Percentiles rank a stretch among this genome's conserved stretches.
Conservation (phyloP, 2,329 filamentous ascomycete species). For the Fusarium napiforme region DNA sequence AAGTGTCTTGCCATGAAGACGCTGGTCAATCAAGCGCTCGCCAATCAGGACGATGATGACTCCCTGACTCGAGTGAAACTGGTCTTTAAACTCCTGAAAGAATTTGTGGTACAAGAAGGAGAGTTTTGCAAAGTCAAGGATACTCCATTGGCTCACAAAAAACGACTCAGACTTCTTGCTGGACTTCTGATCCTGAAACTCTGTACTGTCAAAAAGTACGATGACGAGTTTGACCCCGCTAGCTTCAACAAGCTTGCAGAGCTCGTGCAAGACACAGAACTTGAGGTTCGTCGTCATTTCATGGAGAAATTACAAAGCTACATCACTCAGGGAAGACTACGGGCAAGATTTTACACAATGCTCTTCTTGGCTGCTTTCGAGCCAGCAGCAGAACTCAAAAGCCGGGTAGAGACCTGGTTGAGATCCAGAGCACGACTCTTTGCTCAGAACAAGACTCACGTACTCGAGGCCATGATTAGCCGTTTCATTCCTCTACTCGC, state of each 20-base stretch:
- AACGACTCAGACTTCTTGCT: slow-evolving; percentile 83
- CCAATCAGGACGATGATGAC: slow-evolving; percentile 60
- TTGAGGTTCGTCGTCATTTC: slow-evolving; percentile 81
- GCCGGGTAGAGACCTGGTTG: slow-evolving; percentile 86
- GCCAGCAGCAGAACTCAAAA: slow-evolving; percentile 77
- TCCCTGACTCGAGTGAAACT: slow-evolving; percentile 71
- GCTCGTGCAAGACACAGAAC: slow-evolving; percentile 80
- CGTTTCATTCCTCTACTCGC: slow-evolving; percentile 88
- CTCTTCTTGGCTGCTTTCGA: slow-evolving; percentile 94
- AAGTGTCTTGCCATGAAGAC: slow-evolving; percentile 88
- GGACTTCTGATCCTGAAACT: slow-evolving; percentile 86
- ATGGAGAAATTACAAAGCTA: slow-evolving; percentile 91
- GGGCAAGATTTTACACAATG: slow-evolving; percentile 85
- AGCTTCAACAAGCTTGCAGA: slow-evolving; percentile 86
- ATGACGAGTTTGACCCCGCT: slow-evolving; percentile 75
- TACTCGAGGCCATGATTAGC: slow-evolving; percentile 84
- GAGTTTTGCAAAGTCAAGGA: slow-evolving; percentile 80
- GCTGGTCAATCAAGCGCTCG: slow-evolving; percentile 85
- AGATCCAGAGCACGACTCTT: slow-evolving; percentile 80
- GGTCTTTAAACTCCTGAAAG: slow-evolving; percentile 83
- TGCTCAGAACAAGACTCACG: slow-evolving; percentile 64
- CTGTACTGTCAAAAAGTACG: slow-evolving; percentile 79
- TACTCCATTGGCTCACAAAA: slow-evolving; percentile 81
- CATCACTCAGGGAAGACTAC: slow-evolving; percentile 76
- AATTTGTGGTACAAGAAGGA: slow-evolving; percentile 78